These are phyloP conservation scores for Naematelia aurantialba DNA, from an alignment of 768 basidiomycete species.

Conservation along the genomic window DNA sequence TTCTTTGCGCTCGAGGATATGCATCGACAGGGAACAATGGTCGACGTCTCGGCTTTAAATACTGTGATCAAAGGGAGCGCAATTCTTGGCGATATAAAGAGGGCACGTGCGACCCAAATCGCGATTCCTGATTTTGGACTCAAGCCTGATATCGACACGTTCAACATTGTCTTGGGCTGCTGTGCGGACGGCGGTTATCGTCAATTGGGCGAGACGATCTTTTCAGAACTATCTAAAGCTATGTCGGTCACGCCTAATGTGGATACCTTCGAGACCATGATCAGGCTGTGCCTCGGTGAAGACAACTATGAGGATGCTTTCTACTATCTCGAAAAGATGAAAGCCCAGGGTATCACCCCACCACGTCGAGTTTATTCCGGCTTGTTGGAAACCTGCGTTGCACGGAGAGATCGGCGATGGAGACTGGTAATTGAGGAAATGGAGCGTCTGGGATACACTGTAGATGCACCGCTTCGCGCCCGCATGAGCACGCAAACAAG, in stretches of 20 bases:
- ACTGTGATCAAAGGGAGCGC: conserved; percentile 65
- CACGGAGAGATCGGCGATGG: conserved; percentile 61
- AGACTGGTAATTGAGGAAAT: conserved; percentile 68
- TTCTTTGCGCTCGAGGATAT: conserved; percentile 66
- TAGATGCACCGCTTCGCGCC: not conserved
- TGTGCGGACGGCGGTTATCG: conserved; percentile 62
- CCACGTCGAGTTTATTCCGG: conserved; percentile 57
- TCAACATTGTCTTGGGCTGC: conserved; percentile 65
- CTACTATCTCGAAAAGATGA: conserved; percentile 85
- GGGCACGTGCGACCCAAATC: conserved; percentile 73
- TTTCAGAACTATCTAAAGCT: conserved; percentile 61
- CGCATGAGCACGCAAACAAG: not conserved
- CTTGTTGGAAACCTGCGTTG: conserved; percentile 61
- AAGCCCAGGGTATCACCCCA: conserved; percentile 61
- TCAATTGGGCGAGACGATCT: conserved; percentile 64
- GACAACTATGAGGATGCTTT: conserved; percentile 78
- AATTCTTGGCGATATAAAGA: conserved; percentile 63
- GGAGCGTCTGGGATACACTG: conserved; percentile 31
- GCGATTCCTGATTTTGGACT: conserved; percentile 59
- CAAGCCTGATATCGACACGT: conserved; percentile 62
- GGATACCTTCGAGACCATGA: conserved; percentile 64
- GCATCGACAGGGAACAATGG: conserved; percentile 55
- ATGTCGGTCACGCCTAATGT: conserved; percentile 59
- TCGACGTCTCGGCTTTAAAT: conserved; percentile 65
- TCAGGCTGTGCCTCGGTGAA: conserved; percentile 68